phyloP scores from a whole-genome alignment of 352 stramenopile genomes.

The Pythium sukuiense region DNA sequence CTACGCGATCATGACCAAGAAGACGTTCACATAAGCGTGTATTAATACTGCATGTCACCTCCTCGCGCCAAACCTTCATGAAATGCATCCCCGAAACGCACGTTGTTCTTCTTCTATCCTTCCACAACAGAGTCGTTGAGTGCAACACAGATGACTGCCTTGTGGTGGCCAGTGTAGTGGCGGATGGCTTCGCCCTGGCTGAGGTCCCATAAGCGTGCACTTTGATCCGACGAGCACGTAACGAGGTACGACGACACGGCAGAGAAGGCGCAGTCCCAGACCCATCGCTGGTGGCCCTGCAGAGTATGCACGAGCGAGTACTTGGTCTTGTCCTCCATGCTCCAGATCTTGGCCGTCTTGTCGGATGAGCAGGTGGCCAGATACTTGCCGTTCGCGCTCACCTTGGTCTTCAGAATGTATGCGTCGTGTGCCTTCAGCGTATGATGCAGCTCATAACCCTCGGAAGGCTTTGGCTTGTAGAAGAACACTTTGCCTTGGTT shows the following conservation, averaged over 20 bases:
- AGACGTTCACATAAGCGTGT: constrained; percentile 73
- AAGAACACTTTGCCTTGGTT: constrained; percentile 96
- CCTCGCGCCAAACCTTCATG: not conserved
- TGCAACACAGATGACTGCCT: constrained; percentile 87
- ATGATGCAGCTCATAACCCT: constrained; percentile 67
- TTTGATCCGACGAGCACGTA: constrained; percentile 95
- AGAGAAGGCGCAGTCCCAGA: constrained; percentile 98
- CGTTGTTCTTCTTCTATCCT: not conserved
- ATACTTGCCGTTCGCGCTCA: constrained; percentile 83
- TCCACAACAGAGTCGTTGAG: constrained; percentile 80
- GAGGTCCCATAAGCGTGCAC: constrained; percentile 97
- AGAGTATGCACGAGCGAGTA: constrained; percentile 74
- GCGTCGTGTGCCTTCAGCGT: constrained; percentile 85
- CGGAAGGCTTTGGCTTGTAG: constrained; percentile 72
- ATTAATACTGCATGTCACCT: constrained; percentile 16
- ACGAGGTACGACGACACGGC: constrained; percentile 98
- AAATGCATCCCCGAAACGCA: not conserved
- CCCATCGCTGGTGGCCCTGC: constrained; percentile 94
- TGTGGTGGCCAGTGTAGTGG: constrained; percentile 90
- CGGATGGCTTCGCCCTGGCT: constrained; percentile 84
- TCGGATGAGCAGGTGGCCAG: constrained; percentile 94
- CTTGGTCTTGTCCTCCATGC: constrained; percentile 38
- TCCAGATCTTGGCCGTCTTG: constrained; percentile 92
- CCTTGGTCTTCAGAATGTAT: constrained; percentile 91
- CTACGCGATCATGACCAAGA: constrained; percentile 98